These are phyloP conservation scores for Melastoma candidum DNA, from an alignment of 441 rosid species.

Conservation along the genomic window DNA sequence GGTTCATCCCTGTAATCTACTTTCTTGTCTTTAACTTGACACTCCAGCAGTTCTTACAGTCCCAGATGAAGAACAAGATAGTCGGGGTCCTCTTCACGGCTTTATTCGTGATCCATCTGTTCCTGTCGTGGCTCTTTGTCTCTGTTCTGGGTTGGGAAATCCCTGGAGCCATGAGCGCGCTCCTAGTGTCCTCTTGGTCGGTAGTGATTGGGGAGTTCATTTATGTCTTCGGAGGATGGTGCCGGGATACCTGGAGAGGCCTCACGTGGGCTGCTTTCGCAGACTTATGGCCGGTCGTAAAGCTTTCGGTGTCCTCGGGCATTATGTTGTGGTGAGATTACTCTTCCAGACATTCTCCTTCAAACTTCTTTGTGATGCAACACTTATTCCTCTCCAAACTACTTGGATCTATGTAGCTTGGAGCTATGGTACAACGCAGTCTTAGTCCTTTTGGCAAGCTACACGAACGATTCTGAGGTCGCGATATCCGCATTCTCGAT, in stretches of 20 bases:
- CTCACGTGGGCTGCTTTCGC: conserved; percentile 39
- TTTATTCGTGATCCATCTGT: conserved; percentile 32
- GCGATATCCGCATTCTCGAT: conserved; percentile 47
- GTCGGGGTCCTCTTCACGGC: conserved; percentile 33
- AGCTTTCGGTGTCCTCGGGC: conserved; percentile 65
- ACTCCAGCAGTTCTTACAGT: conserved; percentile 54
- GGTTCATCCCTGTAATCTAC: conserved; percentile 54
- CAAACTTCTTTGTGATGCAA: too few relatives aligned
- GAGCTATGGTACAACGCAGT: conserved; percentile 51
- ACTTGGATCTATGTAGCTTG: conserved; percentile 22
- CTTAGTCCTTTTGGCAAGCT: conserved; percentile 44
- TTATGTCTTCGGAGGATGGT: conserved; percentile 60
- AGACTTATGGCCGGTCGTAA: conserved; percentile 41
- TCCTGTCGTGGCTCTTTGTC: conserved; percentile 48
- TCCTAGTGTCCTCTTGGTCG: conserved; percentile 36
- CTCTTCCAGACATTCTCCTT: not conserved
- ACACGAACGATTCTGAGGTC: conserved; percentile 37
- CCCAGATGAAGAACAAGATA: conserved; percentile 46
- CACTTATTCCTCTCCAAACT: too few relatives aligned
- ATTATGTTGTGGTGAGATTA: conserved; percentile 49
- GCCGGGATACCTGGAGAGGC: conserved; percentile 63
- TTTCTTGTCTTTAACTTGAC: conserved; percentile 25
- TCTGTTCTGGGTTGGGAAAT: conserved; percentile 32
- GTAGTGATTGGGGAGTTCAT: conserved; percentile 35
- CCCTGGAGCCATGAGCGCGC: conserved; percentile 51